Evolutionary conservation across 805 yeast species (phyloP), one percentile per base, ranked within the genome.

Genomic region (Saccharomycopsis sp.): DNA sequence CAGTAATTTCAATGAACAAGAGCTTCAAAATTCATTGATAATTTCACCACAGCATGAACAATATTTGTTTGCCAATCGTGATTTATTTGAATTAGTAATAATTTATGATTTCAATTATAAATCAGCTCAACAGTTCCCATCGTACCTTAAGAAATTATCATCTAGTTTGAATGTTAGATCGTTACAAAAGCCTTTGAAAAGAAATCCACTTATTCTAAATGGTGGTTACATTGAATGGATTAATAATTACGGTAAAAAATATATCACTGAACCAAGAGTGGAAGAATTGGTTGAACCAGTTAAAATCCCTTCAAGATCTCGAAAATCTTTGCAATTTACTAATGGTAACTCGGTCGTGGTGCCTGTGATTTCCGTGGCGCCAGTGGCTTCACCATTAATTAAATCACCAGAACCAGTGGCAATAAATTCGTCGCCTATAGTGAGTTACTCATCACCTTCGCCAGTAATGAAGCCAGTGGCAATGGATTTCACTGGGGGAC

Each of bases 21-120:
- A 82, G 44, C 62, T 89, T n/a, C 85, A 82, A 53, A 71, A 68
- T 35, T 71, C 90, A 8, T 63, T 79, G 47, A 59, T 76, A 13
- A 69, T 74, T 2, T 67, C 84, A 13, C 76, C 88, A 2, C 68
- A 67, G 11, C 58, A 59, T 3, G 93, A 86, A 55, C 71, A 71
- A 41, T 57, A 54, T 1, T 51, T 72, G 40, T 88, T 88, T 54
- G 59, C 63, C 19, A 59, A 65, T 3, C 63, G 96, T 51, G 61
- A 68, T 45, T 53, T 57, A 9, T 87, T 72, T 57, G 85, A 81
- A 40, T 62, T 78, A 36, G 67, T 90, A 1, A 79, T 89, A 2
- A 53, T 85, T 1, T 79, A 86, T 56, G 85, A 84, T 39, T 53
- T 52, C 24, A 23, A 28, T 14, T 40, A 31, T 23, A 34, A 41